These are phyloP conservation scores for Fusarium sublunatum DNA, from an alignment of 2,329 filamentous ascomycete species.

Conservation along the genomic window DNA sequence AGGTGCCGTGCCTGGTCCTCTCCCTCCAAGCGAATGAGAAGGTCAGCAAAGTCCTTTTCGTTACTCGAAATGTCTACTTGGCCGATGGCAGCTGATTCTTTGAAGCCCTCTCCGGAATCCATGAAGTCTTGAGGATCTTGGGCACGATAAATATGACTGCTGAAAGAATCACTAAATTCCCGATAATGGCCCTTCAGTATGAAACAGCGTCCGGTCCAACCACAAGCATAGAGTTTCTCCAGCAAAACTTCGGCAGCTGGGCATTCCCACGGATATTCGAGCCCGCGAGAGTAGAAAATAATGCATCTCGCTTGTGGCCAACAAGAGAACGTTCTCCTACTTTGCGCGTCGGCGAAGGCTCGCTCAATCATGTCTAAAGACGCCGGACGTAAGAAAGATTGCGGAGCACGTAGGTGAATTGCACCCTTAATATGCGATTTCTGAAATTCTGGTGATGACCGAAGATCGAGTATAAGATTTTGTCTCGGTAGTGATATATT, in stretches of 20 bases:
- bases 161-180: slow-evolving; percentile 65
- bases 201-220: slow-evolving; percentile 64
- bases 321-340: slow-evolving; percentile 58
- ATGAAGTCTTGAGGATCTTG: slow-evolving; percentile 56
- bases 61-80: slow-evolving; percentile 44
- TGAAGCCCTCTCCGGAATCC: slow-evolving; percentile 51
- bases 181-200: slow-evolving; percentile 67
- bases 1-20: slow-evolving; percentile 56
- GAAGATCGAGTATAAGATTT: slow-evolving; percentile 62
- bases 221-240: slow-evolving; percentile 58
- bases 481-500: slow-evolving; percentile 61
- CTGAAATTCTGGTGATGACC: slow-evolving; percentile 59
- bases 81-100: slow-evolving; percentile 18
- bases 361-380: slow-evolving; percentile 63
- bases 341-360: slow-evolving; percentile 61
- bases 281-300: slow-evolving; percentile 63
- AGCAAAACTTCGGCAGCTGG: slow-evolving; percentile 59
- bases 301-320: slow-evolving; percentile 62
- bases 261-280: slow-evolving; percentile 64
- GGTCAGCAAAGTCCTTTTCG: slow-evolving; percentile 57
- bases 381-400: slow-evolving; percentile 60
- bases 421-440: slow-evolving; percentile 64
- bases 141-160: slow-evolving; percentile 60
- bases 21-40: slow-evolving; percentile 57
- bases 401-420: slow-evolving; percentile 63